These are phyloP conservation scores for Chlorella variabilis DNA, from an alignment of 163 green algal genomes.

Conservation along the genomic window DNA sequence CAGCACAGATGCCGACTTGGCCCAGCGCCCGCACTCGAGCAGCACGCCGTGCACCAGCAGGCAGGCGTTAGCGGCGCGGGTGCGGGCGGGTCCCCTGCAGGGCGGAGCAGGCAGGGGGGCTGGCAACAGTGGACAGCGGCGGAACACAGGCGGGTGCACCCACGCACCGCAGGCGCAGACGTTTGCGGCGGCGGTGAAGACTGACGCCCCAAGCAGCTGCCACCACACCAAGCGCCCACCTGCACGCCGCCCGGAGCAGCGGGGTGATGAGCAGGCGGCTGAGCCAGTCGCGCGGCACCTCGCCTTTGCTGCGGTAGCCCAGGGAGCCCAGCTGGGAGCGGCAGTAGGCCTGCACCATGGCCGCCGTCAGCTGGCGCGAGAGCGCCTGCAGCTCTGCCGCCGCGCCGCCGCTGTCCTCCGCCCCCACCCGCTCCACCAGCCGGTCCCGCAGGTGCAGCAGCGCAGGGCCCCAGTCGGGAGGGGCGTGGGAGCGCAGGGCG, in stretches of 20 bases:
- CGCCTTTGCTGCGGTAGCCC: conserved; percentile 15
- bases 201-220: neutral
- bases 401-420: neutral
- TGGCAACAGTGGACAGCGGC: no score
- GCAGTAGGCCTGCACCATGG: conserved; percentile 23
- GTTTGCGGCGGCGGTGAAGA: neutral
- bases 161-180: no score
- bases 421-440: conserved; percentile 3
- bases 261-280: conserved; percentile 24
- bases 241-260: conserved; percentile 30
- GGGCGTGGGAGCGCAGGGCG: neutral
- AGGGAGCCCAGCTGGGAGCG: neutral
- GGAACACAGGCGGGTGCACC: no score
- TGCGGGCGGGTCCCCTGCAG: conserved; percentile 10
- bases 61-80: conserved; percentile 5
- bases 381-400: conserved; percentile 16
- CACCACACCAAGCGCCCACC: neutral
- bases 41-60: conserved; percentile 33
- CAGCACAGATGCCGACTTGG: conserved; percentile 16
- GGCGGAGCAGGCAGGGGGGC: no score
- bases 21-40: conserved; percentile 10
- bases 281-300: conserved; percentile 24
- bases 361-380: conserved; percentile 6
- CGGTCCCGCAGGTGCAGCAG: conserved; percentile 12
- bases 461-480: neutral